Evolutionary conservation across 1,284 basidiomycete species (phyloP), one percentile per base, ranked within the genome.

Genomic region (Trametes sp.): DNA sequence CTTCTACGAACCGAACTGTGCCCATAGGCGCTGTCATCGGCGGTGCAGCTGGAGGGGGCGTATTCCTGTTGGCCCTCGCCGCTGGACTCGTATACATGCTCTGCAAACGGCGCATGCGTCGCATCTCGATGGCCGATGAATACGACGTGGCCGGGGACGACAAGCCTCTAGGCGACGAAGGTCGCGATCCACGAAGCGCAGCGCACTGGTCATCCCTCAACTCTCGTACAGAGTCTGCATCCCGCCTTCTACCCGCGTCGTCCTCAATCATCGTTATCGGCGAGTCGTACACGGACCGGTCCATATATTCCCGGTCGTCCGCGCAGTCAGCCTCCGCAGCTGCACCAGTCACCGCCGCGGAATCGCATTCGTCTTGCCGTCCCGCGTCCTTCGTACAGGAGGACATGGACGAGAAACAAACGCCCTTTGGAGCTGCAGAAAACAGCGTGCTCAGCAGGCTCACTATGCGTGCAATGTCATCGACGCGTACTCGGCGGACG

Each of bases 11-110:
- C 21, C 24, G 21, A 11, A 35, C 54, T 4, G 28, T 57, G 14
- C 56, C 57, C 29, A 33, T n/a, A 13, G 49, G 31, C 21, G 41
- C 41, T 2, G 31, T 58, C 9, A 51, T 58, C 6, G 57, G 57
- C 19, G 50, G 41, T 19, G 57, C 57, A 7, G 41, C 41, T 7
- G 57, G 49, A 10, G 57, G 57, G 19, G n/a, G 49, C 28, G 6
- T 57, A 9, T 7, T 44, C 8, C 29, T 52, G 9, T 29, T 58
- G 21, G 14, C 46, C 13, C 49, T 58, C 5, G 21, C 52, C 29
- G 28, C 49, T 3, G 28, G 31, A 6, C 21, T 58, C 21, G 14
- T 58, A 16, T 58, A 58, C 24, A 3, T 50, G 1, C 48, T 58
- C 2, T 58, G 57, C 29, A 24, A 33, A 42, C 48, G 57, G 5